Conservation (phyloP, 306 rosid species). For the Cucumis hystrix region DNA sequence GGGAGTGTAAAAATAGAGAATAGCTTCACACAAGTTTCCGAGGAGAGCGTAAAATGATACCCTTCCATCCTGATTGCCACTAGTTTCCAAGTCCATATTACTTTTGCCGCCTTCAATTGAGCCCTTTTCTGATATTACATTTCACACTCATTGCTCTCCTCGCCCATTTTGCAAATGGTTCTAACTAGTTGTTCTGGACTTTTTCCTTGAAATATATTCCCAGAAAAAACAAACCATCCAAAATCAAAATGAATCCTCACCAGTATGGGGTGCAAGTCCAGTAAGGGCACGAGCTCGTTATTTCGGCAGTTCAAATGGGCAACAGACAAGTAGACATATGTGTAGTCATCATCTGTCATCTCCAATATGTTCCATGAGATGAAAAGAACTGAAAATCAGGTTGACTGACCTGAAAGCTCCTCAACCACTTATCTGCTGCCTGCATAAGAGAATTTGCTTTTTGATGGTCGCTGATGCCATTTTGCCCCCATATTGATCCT, state of each 20-base stretch:
- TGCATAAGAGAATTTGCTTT: slow-evolving; percentile 43
- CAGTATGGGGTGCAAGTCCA: background rate
- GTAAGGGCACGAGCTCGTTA: background rate
- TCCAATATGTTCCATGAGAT: slow-evolving; percentile 36
- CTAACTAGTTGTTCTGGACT: background rate
- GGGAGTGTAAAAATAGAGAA: too few relatives aligned
- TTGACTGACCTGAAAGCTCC: slow-evolving; percentile 55
- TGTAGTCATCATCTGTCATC: slow-evolving; percentile 15
- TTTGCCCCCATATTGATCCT: slow-evolving; percentile 53
- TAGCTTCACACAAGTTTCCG: background rate
- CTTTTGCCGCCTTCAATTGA: background rate
- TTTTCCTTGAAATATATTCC: background rate
- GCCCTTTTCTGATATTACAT: too few relatives aligned
- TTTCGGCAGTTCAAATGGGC: background rate
- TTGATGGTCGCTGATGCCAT: slow-evolving; percentile 37
- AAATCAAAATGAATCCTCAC: background rate
- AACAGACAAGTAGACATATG: background rate
- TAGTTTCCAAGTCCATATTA: background rate
- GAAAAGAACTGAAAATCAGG: slow-evolving; percentile 75
- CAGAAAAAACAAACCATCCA: background rate
- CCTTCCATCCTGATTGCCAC: background rate
- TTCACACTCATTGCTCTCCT: background rate
- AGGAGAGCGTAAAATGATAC: background rate
- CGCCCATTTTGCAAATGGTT: background rate
- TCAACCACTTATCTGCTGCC: slow-evolving; percentile 67